A percentile compares a stretch with the other conserved stretches of the same genome.
Evolutionary conservation across 2,329 filamentous ascomycete species (phyloP).

Genomic region (Fusarium dimerum): DNA sequence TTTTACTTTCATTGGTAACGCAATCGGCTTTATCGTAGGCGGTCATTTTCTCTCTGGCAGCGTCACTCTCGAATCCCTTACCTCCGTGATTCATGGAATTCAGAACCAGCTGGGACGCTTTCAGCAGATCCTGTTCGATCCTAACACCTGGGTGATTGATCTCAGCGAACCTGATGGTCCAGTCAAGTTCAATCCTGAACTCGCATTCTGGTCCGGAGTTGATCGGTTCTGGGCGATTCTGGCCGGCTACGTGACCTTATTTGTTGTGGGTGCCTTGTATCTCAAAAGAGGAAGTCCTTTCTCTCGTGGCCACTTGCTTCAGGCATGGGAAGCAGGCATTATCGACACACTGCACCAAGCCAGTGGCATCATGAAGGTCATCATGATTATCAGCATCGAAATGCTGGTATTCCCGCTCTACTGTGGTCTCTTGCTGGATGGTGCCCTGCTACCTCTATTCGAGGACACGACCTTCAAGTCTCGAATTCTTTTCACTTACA

Average conservation of each 20-base stretch:
- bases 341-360: constrained; percentile 88
- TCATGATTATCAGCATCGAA: constrained; percentile 97
- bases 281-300: constrained; percentile 72
- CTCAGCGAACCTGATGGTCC: constrained; percentile 46
- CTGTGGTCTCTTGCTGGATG: constrained; percentile 86
- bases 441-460: constrained; percentile 87
- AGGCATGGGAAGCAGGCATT: constrained; percentile 72
- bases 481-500: constrained; percentile 73
- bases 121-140: constrained; percentile 41
- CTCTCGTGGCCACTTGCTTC: constrained; percentile 54
- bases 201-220: constrained; percentile 67
- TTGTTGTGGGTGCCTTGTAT: constrained; percentile 74
- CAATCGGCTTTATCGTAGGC: constrained; percentile 46
- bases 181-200: constrained; percentile 50
- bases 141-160: constrained; percentile 60
- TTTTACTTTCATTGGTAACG: constrained; percentile 40
- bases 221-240: constrained; percentile 73
- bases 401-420: constrained; percentile 98
- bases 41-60: constrained; percentile 39
- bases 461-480: constrained; percentile 76
- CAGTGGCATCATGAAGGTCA: constrained; percentile 95
- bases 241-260: constrained; percentile 78
- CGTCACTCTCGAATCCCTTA: constrained; percentile 11
- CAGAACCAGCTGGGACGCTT: constrained; percentile 20
- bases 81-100: constrained; percentile 8